Evolutionary conservation across 169 alveolate species (phyloP).

Genomic region (Ichthyophthirius multifiliis): DNA sequence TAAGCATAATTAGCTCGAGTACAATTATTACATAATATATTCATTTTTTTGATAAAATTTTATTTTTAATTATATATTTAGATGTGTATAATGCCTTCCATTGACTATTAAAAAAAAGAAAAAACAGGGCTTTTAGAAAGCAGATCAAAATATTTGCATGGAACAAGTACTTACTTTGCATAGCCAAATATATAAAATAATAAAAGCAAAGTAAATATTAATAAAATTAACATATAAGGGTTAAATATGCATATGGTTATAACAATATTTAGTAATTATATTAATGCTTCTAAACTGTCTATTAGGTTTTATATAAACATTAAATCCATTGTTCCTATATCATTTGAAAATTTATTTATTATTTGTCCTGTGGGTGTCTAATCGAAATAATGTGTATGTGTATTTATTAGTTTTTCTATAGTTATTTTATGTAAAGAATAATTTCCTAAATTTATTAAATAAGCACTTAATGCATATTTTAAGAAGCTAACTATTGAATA

Average conservation of each 20-base stretch:
- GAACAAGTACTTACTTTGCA: too few species aligned
- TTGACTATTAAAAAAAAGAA: neutral
- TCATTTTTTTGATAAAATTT: neutral
- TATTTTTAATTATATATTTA: neutral
- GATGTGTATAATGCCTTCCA: neutral
- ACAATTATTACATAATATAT: neutral
- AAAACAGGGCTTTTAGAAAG: neutral
- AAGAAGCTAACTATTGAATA: neutral
- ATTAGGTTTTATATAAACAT: neutral
- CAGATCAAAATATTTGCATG: neutral
- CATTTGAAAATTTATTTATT: slow-evolving; percentile 68
- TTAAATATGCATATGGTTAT: too few species aligned
- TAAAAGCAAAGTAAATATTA: too few species aligned
- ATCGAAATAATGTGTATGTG: slow-evolving; percentile 48
- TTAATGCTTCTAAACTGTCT: neutral
- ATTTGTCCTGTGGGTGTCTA: slow-evolving; percentile 76
- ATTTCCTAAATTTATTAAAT: neutral
- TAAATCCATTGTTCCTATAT: slow-evolving; percentile 46
- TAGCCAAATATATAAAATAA: too few species aligned
- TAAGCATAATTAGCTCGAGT: neutral
- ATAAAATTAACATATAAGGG: too few species aligned
- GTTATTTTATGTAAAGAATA: slow-evolving; percentile 4
- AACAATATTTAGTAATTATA: too few species aligned
- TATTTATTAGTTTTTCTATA: neutral
- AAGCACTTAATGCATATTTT: neutral